Base-by-base conservation (phyloP, 2,329 filamentous ascomycete genomes). In the Aspergillus spinulosporus region DNA sequence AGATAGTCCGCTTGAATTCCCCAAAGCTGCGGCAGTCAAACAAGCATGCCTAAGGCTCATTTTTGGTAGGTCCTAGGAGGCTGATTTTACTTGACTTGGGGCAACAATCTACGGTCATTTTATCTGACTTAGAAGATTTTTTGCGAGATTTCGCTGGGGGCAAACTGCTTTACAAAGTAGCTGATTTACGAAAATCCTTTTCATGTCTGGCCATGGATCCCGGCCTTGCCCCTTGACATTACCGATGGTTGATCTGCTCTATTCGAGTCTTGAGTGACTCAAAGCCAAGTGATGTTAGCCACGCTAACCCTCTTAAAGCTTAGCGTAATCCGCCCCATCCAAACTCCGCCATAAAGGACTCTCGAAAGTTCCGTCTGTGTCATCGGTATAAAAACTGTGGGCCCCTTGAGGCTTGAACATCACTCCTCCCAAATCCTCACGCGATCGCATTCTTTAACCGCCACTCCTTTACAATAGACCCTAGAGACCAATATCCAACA, bases 281-380 rank as follows among this genome's bases (percentile, higher is more conserved):
- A 48, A 47, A 31, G 51, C 43, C 50, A 37, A 34, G 60, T 62
- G 21, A 64, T 62, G 56, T 64, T 59, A 62, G 52, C 45, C 21
- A 5, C 47, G 14, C 64, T 66, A 68, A 54, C 1, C 64, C 62
- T 2, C 52, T 66, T 48, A 0, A 3, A 45, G 64, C 47, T 52
- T 71, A 72, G 68, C 43, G 58, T 56, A 26, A 58, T 49, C 53
- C 60, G 60, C 63, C 64, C 61, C 56, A 63, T 64, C 56, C 49
- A 62, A 32, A 39, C 60, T 65, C 62, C 60, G 61, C 61, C 61
- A 60, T 64, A 58, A 56, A 59, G 64, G 64, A 28, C 65, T 72
- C 70, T 67, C 70, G 70, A 73, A 73, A 68, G 68, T 73, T 73
- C 70, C 70, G 68, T 72, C 70, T 71, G 68, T 72, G 68, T 68